phyloP scores from a whole-genome alignment of 2,329 filamentous ascomycete species.

The Diplocarpon rosae region DNA sequence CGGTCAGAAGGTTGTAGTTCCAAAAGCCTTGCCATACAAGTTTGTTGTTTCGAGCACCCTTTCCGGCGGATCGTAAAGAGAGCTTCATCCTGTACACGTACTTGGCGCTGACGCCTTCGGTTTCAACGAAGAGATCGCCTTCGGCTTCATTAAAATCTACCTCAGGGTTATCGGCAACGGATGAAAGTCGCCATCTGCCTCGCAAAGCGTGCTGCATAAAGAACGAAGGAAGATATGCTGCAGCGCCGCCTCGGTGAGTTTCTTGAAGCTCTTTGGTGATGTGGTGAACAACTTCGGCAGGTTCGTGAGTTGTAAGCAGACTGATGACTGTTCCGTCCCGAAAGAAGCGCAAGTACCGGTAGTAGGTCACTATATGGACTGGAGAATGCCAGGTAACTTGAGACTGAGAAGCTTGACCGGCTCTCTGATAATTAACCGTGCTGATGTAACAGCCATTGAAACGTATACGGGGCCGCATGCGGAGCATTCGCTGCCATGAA shows the following conservation, averaged over 20 bases:
- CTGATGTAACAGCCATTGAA: slow-evolving; percentile 96
- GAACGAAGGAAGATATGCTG: slow-evolving; percentile 33
- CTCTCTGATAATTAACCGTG: slow-evolving; percentile 87
- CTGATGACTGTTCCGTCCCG: slow-evolving; percentile 77
- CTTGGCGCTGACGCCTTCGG: slow-evolving; percentile 65
- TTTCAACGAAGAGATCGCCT: slow-evolving; percentile 71
- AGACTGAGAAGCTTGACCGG: slow-evolving; percentile 62
- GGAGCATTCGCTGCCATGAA: slow-evolving; percentile 63
- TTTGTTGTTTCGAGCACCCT: slow-evolving; percentile 69
- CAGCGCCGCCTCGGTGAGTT: slow-evolving; percentile 16
- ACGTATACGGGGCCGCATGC: slow-evolving; percentile 69
- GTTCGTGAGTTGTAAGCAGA: slow-evolving; percentile 70
- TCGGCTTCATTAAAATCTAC: slow-evolving; percentile 37
- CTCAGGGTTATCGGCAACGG: slow-evolving; percentile 21
- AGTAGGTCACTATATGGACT: slow-evolving; percentile 95
- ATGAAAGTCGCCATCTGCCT: slow-evolving; percentile 52
- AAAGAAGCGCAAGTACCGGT: slow-evolving; percentile 91
- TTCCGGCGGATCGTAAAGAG: slow-evolving; percentile 52
- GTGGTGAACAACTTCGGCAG: slow-evolving; percentile 76
- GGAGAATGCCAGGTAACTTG: slow-evolving; percentile 68
- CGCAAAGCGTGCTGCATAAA: slow-evolving; percentile 59
- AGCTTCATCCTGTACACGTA: slow-evolving; percentile 83
- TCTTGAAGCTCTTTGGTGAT: slow-evolving; percentile 60
- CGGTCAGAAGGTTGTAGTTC: slow-evolving; percentile 80
- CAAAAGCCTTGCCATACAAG: slow-evolving; percentile 81